These are phyloP conservation scores for Ophiostoma perfectum DNA, from an alignment of 2,329 filamentous ascomycete species.

Conservation along the genomic window DNA sequence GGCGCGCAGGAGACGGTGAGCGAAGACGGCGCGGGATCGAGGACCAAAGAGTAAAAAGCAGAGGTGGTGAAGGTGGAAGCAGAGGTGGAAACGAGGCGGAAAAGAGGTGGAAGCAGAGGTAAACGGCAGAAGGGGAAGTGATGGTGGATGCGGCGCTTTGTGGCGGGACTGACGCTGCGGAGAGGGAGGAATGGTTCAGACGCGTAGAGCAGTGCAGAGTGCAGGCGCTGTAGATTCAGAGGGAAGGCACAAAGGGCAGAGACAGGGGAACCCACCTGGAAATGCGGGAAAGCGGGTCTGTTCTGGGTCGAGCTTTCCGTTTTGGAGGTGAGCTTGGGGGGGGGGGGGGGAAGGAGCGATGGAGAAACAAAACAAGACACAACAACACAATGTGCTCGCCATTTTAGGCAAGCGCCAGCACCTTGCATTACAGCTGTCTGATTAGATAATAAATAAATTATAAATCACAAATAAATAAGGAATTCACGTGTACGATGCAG, in stretches of 20 bases:
- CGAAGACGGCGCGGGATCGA: conserved; percentile 3
- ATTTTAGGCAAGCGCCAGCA: neutral
- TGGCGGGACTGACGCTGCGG: neutral
- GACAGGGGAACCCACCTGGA: conserved; percentile 14
- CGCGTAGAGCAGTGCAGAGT: conserved; percentile 3
- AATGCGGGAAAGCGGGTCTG: conserved; percentile 28
- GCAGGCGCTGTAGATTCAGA: conserved; percentile 4
- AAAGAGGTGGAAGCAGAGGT: conserved; percentile 12
- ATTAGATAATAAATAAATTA: neutral
- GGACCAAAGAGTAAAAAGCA: neutral
- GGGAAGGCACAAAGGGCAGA: conserved; percentile 13
- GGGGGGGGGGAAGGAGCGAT: conserved; percentile 11
- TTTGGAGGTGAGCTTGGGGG: conserved; percentile 21
- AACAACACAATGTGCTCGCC: neutral
- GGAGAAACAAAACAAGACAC: neutral
- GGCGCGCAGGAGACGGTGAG: no score
- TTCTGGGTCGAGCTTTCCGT: conserved; percentile 19
- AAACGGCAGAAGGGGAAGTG: conserved; percentile 16
- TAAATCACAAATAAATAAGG: no score
- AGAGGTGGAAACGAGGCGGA: no score
- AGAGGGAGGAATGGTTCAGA: no score
- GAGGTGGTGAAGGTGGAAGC: no score
- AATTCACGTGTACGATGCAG: no score
- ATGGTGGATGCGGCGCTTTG: neutral
- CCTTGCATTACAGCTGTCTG: neutral